Base-by-base conservation (phyloP, 768 basidiomycete species). In the Strobilomyces dryophilus region DNA sequence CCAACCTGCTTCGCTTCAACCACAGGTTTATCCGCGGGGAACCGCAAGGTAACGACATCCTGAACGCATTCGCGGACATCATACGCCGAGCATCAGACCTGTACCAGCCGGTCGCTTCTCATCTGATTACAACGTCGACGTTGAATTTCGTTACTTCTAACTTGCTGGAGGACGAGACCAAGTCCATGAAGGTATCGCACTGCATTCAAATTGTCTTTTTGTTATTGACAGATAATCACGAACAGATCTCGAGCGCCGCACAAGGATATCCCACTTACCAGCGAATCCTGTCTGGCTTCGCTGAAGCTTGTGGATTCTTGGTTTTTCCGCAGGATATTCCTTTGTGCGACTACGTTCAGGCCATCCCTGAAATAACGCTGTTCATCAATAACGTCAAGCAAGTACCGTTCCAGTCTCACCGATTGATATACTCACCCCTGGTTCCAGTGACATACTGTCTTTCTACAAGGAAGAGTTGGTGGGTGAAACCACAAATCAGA, bases 391-490 rank as follows among this genome's bases (percentile, higher is more conserved):
- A 70, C 21, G 63, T 54, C 45, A 77, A 77, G 76, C 76, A 21
- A 47, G 72, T 66, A 8, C 12, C 27, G 14, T 27, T 27, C 27
- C 8, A 11, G 27, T 9, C 5, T 35, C 29, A 31, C 26, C 18
- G 3, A 10, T 41, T 5, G 24, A 20, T 32, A 4, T 3, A 29
- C n/a, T 44, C 4, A 51, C 11, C 8, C 18, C 18, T 20, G 2
- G 20, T 61, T 27, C 35, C 21, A 76, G 74, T 51, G 74, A 77
- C 34, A 57, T 76, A 29, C 55, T 74, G 2, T 75, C 70, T 0
- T 76, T 76, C 49, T 71, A 76, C 52, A 69, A 76, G 52, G 76
- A 77, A 63, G 75, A 76, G 47, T 47, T 63, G 2, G 63, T 49
- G 0, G 69, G 66, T 3, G 76, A 76, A 46, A 53, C 55, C 4